phyloP scores from a whole-genome alignment of 2,329 filamentous ascomycete genomes.

The Cercospora zeina region DNA sequence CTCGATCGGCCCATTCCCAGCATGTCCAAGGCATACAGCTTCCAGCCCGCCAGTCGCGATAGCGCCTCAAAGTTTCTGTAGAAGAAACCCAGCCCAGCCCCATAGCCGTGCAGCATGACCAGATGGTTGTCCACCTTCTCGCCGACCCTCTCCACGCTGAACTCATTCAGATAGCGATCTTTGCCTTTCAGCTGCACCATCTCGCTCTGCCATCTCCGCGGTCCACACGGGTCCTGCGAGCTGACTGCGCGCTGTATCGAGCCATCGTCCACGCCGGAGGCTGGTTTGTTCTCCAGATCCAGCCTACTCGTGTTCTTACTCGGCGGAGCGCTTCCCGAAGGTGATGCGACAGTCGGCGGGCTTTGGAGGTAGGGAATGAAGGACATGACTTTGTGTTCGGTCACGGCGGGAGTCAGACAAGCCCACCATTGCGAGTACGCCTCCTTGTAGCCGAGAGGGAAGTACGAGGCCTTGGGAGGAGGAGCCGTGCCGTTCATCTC shows the following conservation, averaged over 20 bases:
- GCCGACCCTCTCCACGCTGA: constrained; percentile 79
- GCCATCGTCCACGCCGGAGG: constrained; percentile 40
- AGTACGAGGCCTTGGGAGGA: constrained; percentile 46
- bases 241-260: constrained; percentile 47
- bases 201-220: constrained; percentile 79
- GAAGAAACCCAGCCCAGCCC: constrained; percentile 93
- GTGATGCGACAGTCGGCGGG: constrained; percentile 64
- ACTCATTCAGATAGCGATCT: constrained; percentile 86
- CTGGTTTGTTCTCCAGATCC: constrained; percentile 43
- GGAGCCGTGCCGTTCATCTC: constrained; percentile 23
- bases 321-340: constrained; percentile 59
- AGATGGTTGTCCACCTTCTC: constrained; percentile 81
- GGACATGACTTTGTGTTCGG: constrained; percentile 84
- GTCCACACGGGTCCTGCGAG: constrained; percentile 74
- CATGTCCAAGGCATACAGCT: constrained; percentile 90
- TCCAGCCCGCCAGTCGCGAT: constrained; percentile 76
- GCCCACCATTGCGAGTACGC: constrained; percentile 95
- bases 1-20: constrained; percentile 90
- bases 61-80: constrained; percentile 96
- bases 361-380: constrained; percentile 78
- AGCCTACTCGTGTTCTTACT: constrained; percentile 44
- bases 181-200: constrained; percentile 84
- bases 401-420: constrained; percentile 74
- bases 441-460: constrained; percentile 88
- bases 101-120: constrained; percentile 96